These are phyloP conservation scores for Fusarium metavorans DNA, from an alignment of 2,329 filamentous ascomycete species.

Conservation along the genomic window DNA sequence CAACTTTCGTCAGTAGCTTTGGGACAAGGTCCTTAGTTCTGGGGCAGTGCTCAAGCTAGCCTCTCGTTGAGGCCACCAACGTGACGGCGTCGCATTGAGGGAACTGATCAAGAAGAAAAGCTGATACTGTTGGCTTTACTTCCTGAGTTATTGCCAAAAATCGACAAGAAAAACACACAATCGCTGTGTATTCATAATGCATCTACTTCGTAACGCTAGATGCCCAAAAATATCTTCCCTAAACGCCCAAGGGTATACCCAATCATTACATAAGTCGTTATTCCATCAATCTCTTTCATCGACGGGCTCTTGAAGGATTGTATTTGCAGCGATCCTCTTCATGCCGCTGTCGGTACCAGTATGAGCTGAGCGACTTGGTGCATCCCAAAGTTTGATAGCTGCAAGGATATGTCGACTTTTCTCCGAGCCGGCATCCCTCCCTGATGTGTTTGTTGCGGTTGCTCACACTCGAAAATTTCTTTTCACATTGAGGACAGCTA, in stretches of 20 bases:
- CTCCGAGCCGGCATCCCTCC: constrained; percentile 44
- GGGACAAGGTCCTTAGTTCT: not conserved
- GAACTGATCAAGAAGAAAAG: not conserved
- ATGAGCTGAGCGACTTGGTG: constrained; percentile 41
- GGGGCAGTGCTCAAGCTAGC: not conserved
- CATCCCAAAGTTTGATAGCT: constrained; percentile 40
- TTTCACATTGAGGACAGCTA: constrained; percentile 42
- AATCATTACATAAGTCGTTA: not conserved
- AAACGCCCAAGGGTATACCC: not conserved
- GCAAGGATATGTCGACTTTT: constrained; percentile 41
- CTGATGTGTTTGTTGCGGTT: constrained; percentile 50
- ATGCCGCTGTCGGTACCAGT: constrained; percentile 47
- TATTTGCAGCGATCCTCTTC: constrained; percentile 43
- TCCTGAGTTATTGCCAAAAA: not conserved
- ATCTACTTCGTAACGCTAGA: not conserved
- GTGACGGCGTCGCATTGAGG: not conserved
- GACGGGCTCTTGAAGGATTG: constrained; percentile 6
- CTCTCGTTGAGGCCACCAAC: not conserved
- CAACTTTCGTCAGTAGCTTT: not conserved
- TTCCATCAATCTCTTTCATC: not conserved
- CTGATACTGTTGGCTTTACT: not conserved
- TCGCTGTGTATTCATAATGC: not conserved
- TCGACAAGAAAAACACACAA: not conserved
- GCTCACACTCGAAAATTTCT: constrained; percentile 47
- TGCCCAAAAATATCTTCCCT: not conserved